phyloP scores from a whole-genome alignment of 2,329 filamentous ascomycete species.

The Talaromyces verruculosus region DNA sequence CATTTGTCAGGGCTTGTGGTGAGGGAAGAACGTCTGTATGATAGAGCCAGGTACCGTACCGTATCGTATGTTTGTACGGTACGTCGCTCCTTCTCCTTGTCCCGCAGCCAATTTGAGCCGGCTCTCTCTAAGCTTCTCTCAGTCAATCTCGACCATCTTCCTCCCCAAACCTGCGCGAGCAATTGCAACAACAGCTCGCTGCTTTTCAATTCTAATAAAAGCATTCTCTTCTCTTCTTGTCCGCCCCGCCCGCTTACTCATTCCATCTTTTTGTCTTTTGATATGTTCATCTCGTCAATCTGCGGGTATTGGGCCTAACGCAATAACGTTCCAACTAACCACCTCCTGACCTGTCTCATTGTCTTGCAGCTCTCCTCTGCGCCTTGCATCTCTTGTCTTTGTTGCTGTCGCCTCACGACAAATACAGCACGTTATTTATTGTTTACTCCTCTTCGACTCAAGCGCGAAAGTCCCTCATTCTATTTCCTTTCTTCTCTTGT shows the following conservation, averaged over 20 bases:
- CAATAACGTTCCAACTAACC: background rate
- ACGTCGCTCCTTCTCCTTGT: background rate
- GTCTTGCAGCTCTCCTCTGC: slow-evolving; percentile 14
- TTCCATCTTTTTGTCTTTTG: background rate
- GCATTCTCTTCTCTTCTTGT: background rate
- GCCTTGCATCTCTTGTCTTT: slow-evolving; percentile 19
- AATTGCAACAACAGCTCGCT: background rate
- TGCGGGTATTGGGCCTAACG: background rate
- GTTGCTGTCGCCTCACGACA: background rate
- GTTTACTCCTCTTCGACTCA: slow-evolving; percentile 2
- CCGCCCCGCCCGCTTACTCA: background rate
- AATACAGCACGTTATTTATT: slow-evolving; percentile 7
- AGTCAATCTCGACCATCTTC: background rate
- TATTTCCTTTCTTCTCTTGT: background rate
- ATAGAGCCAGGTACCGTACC: background rate
- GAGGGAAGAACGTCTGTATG: background rate
- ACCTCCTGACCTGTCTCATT: slow-evolving; percentile 16
- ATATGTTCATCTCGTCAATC: slow-evolving; percentile 12
- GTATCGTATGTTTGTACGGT: background rate
- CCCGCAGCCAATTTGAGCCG: background rate
- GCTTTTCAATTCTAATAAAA: background rate
- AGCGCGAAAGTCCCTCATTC: background rate
- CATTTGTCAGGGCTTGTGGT: background rate
- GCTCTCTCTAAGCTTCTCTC: background rate
- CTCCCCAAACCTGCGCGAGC: background rate